Evolutionary conservation across 1,284 basidiomycete species (phyloP), one percentile per base, ranked within the genome.

Genomic region (Boletus sp.): DNA sequence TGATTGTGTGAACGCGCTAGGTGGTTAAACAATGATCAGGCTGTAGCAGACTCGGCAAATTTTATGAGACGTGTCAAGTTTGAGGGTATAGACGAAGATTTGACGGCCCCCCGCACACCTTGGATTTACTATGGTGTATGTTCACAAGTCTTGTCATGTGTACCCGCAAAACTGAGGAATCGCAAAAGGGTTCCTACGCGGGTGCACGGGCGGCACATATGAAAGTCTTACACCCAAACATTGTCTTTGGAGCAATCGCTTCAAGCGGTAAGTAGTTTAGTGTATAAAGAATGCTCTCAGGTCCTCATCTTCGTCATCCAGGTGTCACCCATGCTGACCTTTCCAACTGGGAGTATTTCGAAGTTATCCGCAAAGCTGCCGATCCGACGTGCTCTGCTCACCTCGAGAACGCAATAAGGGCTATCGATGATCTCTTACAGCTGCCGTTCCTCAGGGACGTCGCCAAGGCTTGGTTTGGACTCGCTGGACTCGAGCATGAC

Each of bases 91-190:
- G 78, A 87, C 6, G 85, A 90, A 61, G 82, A 90, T 64, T 69
- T 93, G 59, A 88, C 88, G 4, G 84, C 88, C 7, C 86, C 83
- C 6, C 80, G 76, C 35, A 89, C 90, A 1, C 92, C 94, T 2
- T 97, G 95, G 91, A 94, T 98, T 65, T 97, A 97, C 76, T 97
- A 97, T 69, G 96, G 97, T 31, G 94, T 89, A 75, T n/a, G 79
- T 70, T 38, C 16, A 7, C 25, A 16, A 23, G 23, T n/a, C 38
- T 27, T 38, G 13, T 27, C 17, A 6, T 47, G n/a, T n/a, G n/a
- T n/a, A 13, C 47, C 27, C 54, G 19, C 3, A 25, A 40, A 56
- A 35, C 47, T 64, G 31, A 63, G 3, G 19, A 23, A 52, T 59
- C 48, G 71, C 61, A 25, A 33, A 58, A 90, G 89, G 91, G 91